phyloP scores from a whole-genome alignment of 345 rosid species.

The Syzygium grande region DNA sequence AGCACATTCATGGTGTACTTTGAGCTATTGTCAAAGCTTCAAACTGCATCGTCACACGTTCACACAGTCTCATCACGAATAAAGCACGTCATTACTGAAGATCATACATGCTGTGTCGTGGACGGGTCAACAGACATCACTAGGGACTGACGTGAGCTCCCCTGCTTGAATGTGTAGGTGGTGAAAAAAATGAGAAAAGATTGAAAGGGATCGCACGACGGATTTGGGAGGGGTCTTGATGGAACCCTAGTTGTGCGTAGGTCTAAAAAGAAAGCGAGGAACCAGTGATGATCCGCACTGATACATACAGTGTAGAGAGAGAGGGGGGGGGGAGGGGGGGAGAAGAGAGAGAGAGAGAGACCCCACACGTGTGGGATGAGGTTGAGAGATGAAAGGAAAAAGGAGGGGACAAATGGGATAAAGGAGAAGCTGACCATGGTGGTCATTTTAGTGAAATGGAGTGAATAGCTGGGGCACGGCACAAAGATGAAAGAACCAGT shows the following conservation, averaged over 20 bases:
- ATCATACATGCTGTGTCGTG: neutral
- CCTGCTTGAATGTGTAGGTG: neutral
- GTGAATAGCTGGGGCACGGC: neutral
- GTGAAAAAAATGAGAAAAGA: neutral
- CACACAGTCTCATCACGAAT: neutral
- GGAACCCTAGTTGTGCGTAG: neutral
- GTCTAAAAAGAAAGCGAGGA: neutral
- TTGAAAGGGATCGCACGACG: neutral
- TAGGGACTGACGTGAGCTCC: neutral
- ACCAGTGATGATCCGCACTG: neutral
- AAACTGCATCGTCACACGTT: neutral
- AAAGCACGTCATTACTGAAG: neutral
- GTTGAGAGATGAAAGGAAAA: neutral
- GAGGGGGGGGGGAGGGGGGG: neutral
- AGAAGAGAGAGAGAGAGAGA: neutral
- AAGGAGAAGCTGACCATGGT: neutral
- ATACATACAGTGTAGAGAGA: neutral
- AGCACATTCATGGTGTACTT: neutral
- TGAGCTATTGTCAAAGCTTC: neutral
- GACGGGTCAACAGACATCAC: neutral
- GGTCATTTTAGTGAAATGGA: conserved; percentile 6
- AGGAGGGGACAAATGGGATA: neutral
- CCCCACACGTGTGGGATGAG: neutral
- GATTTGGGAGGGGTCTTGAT: neutral
- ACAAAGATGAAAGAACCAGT: neutral